These are phyloP conservation scores for Hymenoscyphus repandus DNA, from an alignment of 2,329 filamentous ascomycete genomes.

Conservation along the genomic window DNA sequence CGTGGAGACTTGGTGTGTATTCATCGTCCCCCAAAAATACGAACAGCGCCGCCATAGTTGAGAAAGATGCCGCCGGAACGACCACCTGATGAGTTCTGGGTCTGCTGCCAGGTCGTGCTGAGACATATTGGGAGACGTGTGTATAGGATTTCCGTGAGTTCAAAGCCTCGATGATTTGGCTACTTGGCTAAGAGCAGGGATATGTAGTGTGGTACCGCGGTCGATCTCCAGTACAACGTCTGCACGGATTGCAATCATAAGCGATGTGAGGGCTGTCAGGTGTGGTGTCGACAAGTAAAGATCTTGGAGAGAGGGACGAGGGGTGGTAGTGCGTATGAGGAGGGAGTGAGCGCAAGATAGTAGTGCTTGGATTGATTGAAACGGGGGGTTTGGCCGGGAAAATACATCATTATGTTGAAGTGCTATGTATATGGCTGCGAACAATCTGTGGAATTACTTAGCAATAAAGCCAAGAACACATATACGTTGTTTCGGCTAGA, in stretches of 20 bases:
- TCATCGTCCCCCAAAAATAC: not conserved
- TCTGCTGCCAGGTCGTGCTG: slow-evolving; percentile 13
- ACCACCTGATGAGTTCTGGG: slow-evolving; percentile 20
- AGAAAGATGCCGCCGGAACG: slow-evolving; percentile 1
- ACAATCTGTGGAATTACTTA: no score
- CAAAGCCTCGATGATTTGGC: not conserved
- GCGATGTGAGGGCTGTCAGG: slow-evolving; percentile 1
- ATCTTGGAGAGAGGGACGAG: no score
- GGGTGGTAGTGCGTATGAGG: no score
- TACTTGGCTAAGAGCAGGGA: not conserved
- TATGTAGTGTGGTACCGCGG: slow-evolving; percentile 1
- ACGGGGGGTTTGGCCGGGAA: no score
- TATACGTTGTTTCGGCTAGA: no score
- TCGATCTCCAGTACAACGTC: not conserved
- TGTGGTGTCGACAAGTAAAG: slow-evolving; percentile 6
- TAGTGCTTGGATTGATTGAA: no score
- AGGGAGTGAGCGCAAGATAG: no score
- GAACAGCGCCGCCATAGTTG: not conserved
- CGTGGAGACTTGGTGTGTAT: not conserved
- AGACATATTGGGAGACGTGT: not conserved
- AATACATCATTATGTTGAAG: no score
- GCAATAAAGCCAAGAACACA: no score
- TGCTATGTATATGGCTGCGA: no score
- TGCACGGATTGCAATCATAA: slow-evolving; percentile 6
- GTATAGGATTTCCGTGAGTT: not conserved